phyloP scores from a whole-genome alignment of 208 protist genomes.

The Herpetomonas muscarum region DNA sequence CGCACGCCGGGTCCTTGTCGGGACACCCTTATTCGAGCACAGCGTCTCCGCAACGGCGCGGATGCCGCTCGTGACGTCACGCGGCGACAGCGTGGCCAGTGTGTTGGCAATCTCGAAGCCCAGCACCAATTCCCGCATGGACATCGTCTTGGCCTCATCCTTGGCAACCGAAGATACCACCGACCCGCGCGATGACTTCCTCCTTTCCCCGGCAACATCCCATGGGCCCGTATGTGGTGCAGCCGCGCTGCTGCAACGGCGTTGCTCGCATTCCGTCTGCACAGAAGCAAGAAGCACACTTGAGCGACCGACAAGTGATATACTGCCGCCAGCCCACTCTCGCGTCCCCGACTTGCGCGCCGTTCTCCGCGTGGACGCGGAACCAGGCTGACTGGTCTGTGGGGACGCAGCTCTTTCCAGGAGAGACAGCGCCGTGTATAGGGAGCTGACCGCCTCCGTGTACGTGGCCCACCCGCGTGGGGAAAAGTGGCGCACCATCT shows the following conservation, averaged over 20 bases:
- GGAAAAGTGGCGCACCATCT: slow-evolving; percentile 8
- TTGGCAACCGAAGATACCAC: too few species aligned
- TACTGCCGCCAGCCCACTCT: too few species aligned
- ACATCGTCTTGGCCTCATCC: background rate
- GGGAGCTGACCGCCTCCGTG: slow-evolving; percentile 1
- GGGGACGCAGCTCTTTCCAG: background rate
- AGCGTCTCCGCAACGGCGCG: slow-evolving; percentile 13
- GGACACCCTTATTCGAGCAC: too few species aligned
- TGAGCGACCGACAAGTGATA: background rate
- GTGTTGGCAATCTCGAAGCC: background rate
- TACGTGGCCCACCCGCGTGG: background rate
- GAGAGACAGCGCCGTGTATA: slow-evolving; percentile 10
- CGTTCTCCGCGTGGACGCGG: background rate
- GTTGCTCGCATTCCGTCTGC: too few species aligned
- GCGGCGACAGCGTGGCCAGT: background rate
- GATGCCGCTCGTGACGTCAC: background rate
- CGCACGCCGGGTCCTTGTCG: slow-evolving; percentile 16
- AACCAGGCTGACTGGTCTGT: background rate
- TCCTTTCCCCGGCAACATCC: too few species aligned
- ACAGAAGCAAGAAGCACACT: background rate
- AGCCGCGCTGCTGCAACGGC: too few species aligned
- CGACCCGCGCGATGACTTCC: too few species aligned
- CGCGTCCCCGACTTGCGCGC: too few species aligned
- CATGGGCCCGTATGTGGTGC: too few species aligned
- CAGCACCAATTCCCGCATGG: background rate